These are phyloP conservation scores for Leptodontidium sp. DNA, from an alignment of 2,329 filamentous ascomycete species.

Conservation along the genomic window DNA sequence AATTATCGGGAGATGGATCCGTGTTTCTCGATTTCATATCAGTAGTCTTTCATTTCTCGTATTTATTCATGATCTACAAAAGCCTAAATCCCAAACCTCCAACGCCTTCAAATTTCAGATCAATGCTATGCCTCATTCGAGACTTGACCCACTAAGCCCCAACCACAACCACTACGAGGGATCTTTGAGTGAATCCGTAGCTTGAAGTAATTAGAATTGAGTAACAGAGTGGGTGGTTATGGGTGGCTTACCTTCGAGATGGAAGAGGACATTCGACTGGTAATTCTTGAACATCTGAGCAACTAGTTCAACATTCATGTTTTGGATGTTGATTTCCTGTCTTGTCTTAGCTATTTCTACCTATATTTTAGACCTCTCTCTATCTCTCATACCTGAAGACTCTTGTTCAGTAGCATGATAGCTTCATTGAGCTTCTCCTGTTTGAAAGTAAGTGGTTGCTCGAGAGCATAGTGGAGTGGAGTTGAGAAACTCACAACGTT, in stretches of 20 bases:
- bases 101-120: slow-evolving; percentile 14
- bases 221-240: slow-evolving; percentile 8
- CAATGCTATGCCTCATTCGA: slow-evolving; percentile 7
- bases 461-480: not conserved
- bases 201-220: slow-evolving; percentile 53
- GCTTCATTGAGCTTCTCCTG: slow-evolving; percentile 98
- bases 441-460: slow-evolving; percentile 23
- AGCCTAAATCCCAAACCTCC: not conserved
- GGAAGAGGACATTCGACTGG: slow-evolving; percentile 96
- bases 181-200: slow-evolving; percentile 84
- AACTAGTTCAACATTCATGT: slow-evolving; percentile 98
- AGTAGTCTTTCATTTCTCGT: not conserved
- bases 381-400: slow-evolving; percentile 71
- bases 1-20: not conserved
- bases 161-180: slow-evolving; percentile 67
- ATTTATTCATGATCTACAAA: slow-evolving; percentile 5
- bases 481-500: slow-evolving; percentile 78
- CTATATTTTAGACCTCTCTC: not conserved
- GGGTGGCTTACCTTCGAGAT: slow-evolving; percentile 80
- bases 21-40: not conserved
- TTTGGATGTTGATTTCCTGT: slow-evolving; percentile 96
- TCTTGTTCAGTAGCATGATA: slow-evolving; percentile 90
- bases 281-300: slow-evolving; percentile 99
- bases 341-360: slow-evolving; percentile 19
- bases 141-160: slow-evolving; percentile 21